Conservation (phyloP, 257 asterid species). For the Nicotiana noctiflora region DNA sequence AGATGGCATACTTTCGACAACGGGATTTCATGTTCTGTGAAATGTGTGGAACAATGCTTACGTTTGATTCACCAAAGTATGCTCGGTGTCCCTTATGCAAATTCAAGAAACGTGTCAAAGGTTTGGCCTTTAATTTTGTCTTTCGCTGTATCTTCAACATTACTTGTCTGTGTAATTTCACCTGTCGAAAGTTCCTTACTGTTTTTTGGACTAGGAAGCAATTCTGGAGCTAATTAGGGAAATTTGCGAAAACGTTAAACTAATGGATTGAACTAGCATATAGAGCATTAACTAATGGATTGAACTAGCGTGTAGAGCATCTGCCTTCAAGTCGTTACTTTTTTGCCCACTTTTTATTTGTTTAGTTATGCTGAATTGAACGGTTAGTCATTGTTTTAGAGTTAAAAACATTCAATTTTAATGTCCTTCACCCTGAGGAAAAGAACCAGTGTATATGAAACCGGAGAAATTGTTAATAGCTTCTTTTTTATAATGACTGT, state of each 20-base stretch:
- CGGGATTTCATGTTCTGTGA: conserved; percentile 90
- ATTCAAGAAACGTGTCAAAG: conserved; percentile 40
- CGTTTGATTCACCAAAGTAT: conserved; percentile 30
- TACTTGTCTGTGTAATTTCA: not conserved
- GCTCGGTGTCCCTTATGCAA: conserved; percentile 55
- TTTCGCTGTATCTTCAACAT: not conserved
- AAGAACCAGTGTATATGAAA: too few species aligned
- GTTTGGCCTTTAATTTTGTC: conserved; percentile 15
- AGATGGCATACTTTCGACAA: conserved; percentile 44
- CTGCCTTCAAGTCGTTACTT: not conserved
- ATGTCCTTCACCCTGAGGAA: too few species aligned
- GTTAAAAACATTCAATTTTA: too few species aligned
- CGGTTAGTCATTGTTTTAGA: not conserved
- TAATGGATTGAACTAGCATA: too few species aligned
- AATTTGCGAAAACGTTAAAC: not conserved
- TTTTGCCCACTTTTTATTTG: not conserved
- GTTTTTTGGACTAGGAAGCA: not conserved
- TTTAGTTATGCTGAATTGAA: not conserved
- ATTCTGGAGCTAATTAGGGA: not conserved
- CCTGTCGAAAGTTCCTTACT: too few species aligned
- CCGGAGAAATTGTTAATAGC: too few species aligned
- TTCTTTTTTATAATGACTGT: too few species aligned
- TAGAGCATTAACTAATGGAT: too few species aligned
- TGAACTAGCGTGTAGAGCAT: not conserved
- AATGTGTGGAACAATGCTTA: conserved; percentile 57